Evolutionary conservation across 768 basidiomycete genomes (phyloP).

Genomic region (Podaxis sp.): DNA sequence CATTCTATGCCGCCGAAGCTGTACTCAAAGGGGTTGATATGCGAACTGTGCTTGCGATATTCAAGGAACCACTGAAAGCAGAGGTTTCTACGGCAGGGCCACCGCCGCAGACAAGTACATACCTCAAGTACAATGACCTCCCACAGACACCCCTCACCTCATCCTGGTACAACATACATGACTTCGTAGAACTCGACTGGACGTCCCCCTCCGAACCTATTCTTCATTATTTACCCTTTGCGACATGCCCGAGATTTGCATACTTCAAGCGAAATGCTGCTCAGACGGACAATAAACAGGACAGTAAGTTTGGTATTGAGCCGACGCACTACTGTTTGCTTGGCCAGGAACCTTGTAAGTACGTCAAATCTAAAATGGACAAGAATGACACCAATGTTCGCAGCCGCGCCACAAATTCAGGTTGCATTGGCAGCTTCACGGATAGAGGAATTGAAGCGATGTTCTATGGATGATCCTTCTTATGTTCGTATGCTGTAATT

Average conservation of each 20-base stretch:
- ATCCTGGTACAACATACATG: constrained; percentile 75
- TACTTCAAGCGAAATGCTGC: constrained; percentile 69
- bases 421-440: constrained; percentile 57
- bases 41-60: constrained; percentile 75
- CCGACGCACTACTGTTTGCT: constrained; percentile 80
- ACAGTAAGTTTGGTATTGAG: constrained; percentile 86
- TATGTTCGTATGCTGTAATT: not conserved
- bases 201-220: constrained; percentile 49
- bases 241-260: constrained; percentile 79
- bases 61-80: constrained; percentile 70
- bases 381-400: not conserved
- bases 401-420: constrained; percentile 68
- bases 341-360: constrained; percentile 68
- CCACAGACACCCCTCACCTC: constrained; percentile 44
- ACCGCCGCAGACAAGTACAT: constrained; percentile 48
- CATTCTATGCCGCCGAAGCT: constrained; percentile 87
- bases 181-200: constrained; percentile 83
- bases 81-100: constrained; percentile 47
- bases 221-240: constrained; percentile 69
- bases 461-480: constrained; percentile 10
- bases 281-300: constrained; percentile 39
- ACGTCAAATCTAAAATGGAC: not conserved
- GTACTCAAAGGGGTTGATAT: constrained; percentile 75
- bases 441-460: constrained; percentile 44
- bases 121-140: constrained; percentile 46